Conservation (phyloP, 1,284 basidiomycete species). For the Coriolopsis trogii region DNA sequence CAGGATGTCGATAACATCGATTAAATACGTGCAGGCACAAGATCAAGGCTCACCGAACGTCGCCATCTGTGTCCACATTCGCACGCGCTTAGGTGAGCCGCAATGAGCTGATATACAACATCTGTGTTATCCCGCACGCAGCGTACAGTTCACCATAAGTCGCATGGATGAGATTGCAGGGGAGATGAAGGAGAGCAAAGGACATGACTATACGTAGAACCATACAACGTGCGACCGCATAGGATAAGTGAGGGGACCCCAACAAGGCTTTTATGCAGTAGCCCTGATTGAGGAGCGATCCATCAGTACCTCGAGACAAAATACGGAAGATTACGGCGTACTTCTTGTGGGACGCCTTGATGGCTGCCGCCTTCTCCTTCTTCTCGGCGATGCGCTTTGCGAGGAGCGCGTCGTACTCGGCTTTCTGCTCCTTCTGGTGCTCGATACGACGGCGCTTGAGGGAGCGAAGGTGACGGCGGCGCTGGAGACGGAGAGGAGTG, state of each 20-base stretch:
- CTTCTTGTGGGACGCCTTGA: slow-evolving; percentile 80
- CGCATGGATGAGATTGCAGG: slow-evolving; percentile 25
- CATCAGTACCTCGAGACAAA: not conserved
- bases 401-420: slow-evolving; percentile 87
- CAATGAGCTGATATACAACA: slow-evolving; percentile 19
- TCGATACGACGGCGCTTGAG: slow-evolving; percentile 91
- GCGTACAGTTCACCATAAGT: slow-evolving; percentile 24
- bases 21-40: too few species aligned
- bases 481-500: slow-evolving; percentile 94
- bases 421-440: slow-evolving; percentile 92
- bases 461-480: slow-evolving; percentile 90
- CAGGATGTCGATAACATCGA: too few species aligned
- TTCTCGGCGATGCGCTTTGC: slow-evolving; percentile 93
- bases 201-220: slow-evolving; percentile 26
- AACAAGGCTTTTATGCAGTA: slow-evolving; percentile 21
- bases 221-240: slow-evolving; percentile 28
- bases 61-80: too few species aligned
- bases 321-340: slow-evolving; percentile 23
- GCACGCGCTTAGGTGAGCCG: too few species aligned
- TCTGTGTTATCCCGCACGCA: slow-evolving; percentile 2
- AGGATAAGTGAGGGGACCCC: slow-evolving; percentile 15
- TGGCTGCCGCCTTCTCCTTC: slow-evolving; percentile 83
- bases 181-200: slow-evolving; percentile 21
- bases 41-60: too few species aligned
- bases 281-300: slow-evolving; percentile 5